These are phyloP conservation scores for Sutorius eximius DNA, from an alignment of 1,284 basidiomycete genomes.

Conservation along the genomic window DNA sequence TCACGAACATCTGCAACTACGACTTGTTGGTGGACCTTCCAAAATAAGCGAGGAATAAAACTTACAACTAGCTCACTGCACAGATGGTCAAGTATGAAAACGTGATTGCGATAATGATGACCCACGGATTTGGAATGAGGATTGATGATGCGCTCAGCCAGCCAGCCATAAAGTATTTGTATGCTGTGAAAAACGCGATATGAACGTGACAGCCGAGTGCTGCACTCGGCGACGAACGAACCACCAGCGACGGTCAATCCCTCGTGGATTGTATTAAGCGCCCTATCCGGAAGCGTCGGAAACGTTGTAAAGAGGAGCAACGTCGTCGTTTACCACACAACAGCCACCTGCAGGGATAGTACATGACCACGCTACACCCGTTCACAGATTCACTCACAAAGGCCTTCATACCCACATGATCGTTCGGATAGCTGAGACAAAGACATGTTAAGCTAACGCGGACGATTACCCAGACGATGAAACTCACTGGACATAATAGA, in stretches of 20 bases:
- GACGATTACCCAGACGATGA: neutral
- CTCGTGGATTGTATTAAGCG: conserved; percentile 9
- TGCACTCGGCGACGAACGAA: neutral
- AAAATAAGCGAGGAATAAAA: neutral
- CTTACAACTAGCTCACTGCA: conserved; percentile 18
- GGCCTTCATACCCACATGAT: conserved; percentile 2
- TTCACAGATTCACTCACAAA: conserved; percentile 11
- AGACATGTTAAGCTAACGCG: neutral
- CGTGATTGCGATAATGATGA: neutral
- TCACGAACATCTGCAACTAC: conserved; percentile 9
- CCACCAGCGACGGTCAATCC: conserved; percentile 1
- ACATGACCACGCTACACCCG: too few species aligned
- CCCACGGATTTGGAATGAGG: conserved; percentile 1
- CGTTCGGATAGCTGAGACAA: conserved; percentile 12
- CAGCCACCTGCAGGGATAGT: conserved; percentile 1
- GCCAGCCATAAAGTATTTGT: conserved; percentile 13
- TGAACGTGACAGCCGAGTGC: neutral
- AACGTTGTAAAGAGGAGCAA: neutral
- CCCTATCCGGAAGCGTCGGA: neutral
- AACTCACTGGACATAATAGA: conserved; percentile 16
- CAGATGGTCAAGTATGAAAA: neutral
- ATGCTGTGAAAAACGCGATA: conserved; percentile 3
- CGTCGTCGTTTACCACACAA: neutral
- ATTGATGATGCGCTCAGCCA: neutral
- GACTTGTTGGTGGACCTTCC: neutral